Evolutionary conservation across 768 basidiomycete species (phyloP), one percentile per base, ranked within the genome.

Genomic region (Tylopilus subfusipes): DNA sequence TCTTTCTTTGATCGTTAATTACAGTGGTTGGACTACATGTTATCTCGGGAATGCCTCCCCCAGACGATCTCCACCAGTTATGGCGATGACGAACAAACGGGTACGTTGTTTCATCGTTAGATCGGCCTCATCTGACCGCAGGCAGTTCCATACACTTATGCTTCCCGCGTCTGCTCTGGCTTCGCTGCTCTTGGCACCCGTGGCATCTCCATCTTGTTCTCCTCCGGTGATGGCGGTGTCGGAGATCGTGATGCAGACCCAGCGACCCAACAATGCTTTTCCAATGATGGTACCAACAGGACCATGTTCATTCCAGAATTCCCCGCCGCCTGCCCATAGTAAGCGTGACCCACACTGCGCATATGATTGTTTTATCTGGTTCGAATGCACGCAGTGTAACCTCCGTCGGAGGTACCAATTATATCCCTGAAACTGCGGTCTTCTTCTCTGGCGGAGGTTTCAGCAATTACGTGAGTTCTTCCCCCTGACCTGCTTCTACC

Each of bases 371-470:
- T 19, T 49, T 12, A 59, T 34, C 1, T 8, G 16, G 11, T 34
- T 33, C 7, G 9, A 40, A 52, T 21, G 4, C 18, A 25, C 27
- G 11, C 5, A 89, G 87, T 57, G 84, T 88, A 18, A 91, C 88
- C 5, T 57, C 84, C 3, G 87, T 91, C 4, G 88, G 88, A 9
- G 88, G 81, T 11, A 89, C 88, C 1, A 68, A 68, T 25, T 57
- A 70, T 36, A 70, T 86, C 48, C 86, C 85, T 0, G 88, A 90
- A 65, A 74, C 75, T 14, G 82, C 82, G 0, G 79, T 78, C 0
- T 65, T 51, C 57, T 85, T 88, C 73, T 87, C 85, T 14, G 85
- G 86, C 1, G 88, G 88, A 36, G 87, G 88, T 3, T 90, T 89
- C 72, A 87, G 85, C 64, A 75, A 85, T 57, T 81, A 82, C 50